Evolutionary conservation across 1,284 basidiomycete genomes (phyloP).

Genomic region (Rhodotorula sp.): DNA sequence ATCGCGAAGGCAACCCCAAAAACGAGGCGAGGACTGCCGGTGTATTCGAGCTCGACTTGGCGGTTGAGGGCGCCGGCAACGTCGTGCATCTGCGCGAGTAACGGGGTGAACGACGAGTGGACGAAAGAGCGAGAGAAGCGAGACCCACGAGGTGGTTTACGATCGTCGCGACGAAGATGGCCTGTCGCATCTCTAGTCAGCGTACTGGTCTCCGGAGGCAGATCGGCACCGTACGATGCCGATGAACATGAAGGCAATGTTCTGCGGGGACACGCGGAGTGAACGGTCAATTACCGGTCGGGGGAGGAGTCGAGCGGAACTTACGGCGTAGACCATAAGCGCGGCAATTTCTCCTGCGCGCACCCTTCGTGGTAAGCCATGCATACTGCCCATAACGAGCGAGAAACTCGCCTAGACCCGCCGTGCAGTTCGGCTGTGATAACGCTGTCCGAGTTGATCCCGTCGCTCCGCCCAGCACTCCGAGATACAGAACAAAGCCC

Average conservation of each 20-base stretch:
- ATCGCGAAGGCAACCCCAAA: slow-evolving; percentile 24
- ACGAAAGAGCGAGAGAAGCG: not conserved
- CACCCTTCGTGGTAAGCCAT: too few species aligned
- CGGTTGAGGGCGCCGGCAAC: slow-evolving; percentile 8
- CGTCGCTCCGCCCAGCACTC: slow-evolving; percentile 15
- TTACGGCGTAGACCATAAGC: not conserved
- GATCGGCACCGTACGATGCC: not conserved
- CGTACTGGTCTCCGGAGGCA: too few species aligned
- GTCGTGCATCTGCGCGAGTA: slow-evolving; percentile 8
- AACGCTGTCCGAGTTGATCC: slow-evolving; percentile 10
- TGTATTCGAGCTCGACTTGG: slow-evolving; percentile 3
- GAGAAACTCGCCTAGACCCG: slow-evolving; percentile 8
- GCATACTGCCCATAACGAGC: too few species aligned
- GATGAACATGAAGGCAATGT: slow-evolving; percentile 11
- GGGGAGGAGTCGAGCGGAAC: not conserved
- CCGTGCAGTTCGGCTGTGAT: slow-evolving; percentile 27
- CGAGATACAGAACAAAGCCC: not conserved
- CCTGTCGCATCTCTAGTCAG: not conserved
- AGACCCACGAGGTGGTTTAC: slow-evolving; percentile 10
- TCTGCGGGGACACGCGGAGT: not conserved
- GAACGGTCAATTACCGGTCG: not conserved
- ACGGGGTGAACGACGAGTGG: not conserved
- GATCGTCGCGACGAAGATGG: slow-evolving; percentile 13
- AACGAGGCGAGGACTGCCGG: slow-evolving; percentile 11
- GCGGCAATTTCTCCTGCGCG: too few species aligned